These are phyloP conservation scores for Magnusiomyces tetraspermus DNA, from an alignment of 1,139 yeast species.

Conservation along the genomic window DNA sequence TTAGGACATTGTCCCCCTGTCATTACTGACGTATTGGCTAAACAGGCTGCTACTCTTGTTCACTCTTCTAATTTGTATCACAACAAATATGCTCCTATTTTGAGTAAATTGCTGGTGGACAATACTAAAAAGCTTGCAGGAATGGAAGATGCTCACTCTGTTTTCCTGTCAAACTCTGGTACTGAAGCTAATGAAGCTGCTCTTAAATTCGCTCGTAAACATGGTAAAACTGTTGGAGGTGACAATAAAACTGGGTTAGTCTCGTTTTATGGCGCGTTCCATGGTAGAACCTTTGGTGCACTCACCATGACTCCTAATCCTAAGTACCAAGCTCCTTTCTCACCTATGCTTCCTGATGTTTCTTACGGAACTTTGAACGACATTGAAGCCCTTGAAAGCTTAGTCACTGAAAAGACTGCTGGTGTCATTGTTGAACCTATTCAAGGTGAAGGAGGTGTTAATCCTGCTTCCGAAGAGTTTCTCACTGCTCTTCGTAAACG, in stretches of 20 bases:
- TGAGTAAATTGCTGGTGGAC: slow-evolving; percentile 61
- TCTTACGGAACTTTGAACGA: slow-evolving; percentile 53
- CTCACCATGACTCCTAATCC: slow-evolving; percentile 85
- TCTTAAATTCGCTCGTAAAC: slow-evolving; percentile 83
- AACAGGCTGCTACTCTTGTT: slow-evolving; percentile 63
- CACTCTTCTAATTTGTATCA: slow-evolving; percentile 83
- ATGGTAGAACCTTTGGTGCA: slow-evolving; percentile 93
- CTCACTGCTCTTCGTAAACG: slow-evolving; percentile 54
- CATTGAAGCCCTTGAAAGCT: slow-evolving; percentile 45
- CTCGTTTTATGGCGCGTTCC: slow-evolving; percentile 83
- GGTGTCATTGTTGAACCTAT: slow-evolving; percentile 94
- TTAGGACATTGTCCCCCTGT: slow-evolving; percentile 79
- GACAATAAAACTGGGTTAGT: slow-evolving; percentile 47
- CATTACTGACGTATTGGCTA: slow-evolving; percentile 56
- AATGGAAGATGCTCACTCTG: slow-evolving; percentile 68
- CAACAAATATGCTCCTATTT: slow-evolving; percentile 73
- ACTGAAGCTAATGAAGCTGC: slow-evolving; percentile 99
- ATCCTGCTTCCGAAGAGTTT: slow-evolving; percentile 55
- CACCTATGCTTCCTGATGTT: slow-evolving; percentile 83
- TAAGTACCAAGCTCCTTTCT: slow-evolving; percentile 84
- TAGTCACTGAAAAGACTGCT: slow-evolving; percentile 67
- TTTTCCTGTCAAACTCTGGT: slow-evolving; percentile 88
- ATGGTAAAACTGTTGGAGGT: slow-evolving; percentile 51
- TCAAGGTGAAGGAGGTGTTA: slow-evolving; percentile 97
- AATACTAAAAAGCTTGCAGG: slow-evolving; percentile 65